Evolutionary conservation across 2,329 filamentous ascomycete species (phyloP).

Genomic region (Madurella mycetomatis): DNA sequence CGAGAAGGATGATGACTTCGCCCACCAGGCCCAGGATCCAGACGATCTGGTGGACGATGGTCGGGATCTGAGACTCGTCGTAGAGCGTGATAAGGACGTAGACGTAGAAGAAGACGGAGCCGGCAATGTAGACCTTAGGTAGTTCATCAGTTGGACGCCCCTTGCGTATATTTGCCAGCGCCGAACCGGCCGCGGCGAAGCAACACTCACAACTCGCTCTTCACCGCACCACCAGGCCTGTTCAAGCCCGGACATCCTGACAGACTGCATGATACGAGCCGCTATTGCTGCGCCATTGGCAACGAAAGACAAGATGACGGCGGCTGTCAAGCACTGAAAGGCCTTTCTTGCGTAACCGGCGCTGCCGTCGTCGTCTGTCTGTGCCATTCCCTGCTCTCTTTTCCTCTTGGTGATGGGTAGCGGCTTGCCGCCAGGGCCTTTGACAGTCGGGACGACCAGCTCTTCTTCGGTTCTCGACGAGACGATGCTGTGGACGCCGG

Average conservation of each 20-base stretch:
- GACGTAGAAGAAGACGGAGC: conserved; percentile 80
- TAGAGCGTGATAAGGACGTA: conserved; percentile 82
- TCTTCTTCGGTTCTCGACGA: conserved; percentile 48
- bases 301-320: conserved; percentile 69
- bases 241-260: conserved; percentile 35
- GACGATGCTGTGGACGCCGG: conserved; percentile 50
- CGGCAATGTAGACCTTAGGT: conserved; percentile 75
- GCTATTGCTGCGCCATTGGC: conserved; percentile 71
- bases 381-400: conserved; percentile 22
- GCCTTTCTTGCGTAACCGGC: conserved; percentile 63
- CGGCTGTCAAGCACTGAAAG: conserved; percentile 70
- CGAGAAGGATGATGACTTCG: conserved; percentile 67
- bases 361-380: conserved; percentile 50
- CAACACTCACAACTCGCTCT: conserved; percentile 29
- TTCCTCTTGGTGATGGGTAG: conserved; percentile 62
- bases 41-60: conserved; percentile 69
- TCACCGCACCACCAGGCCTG: conserved; percentile 80
- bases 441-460: conserved; percentile 45
- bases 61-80: conserved; percentile 78
- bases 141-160: conserved; percentile 12
- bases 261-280: conserved; percentile 63
- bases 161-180: not conserved
- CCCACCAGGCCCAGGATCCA: conserved; percentile 71
- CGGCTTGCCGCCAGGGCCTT: conserved; percentile 84
- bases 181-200: not conserved